Base-by-base conservation (phyloP, 768 basidiomycete species). In the Coprinellus micaceus region DNA sequence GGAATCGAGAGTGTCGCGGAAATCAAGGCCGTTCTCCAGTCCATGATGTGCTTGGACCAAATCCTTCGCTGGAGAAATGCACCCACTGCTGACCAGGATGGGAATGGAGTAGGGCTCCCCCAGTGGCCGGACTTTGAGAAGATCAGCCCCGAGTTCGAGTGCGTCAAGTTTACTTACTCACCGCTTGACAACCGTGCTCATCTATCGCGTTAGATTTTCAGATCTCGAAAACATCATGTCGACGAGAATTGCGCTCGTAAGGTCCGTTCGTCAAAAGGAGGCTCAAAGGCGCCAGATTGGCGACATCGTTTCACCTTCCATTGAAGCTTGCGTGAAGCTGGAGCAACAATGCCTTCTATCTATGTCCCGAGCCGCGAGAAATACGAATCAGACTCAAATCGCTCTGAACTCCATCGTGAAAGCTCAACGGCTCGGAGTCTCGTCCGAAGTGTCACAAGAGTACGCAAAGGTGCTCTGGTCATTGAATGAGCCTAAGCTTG, bases 391-490 rank as follows among this genome's bases (percentile, higher is more conserved):
- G 48, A 69, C 82, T 15, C 94, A 97, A 64, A 81, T 94, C 33
- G 91, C 96, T 0, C 71, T 97, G 25, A 98, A 96, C 64, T 85
- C 94, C 4, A 77, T 95, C 36, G 77, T 91, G 28, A 81, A 83
- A 25, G 91, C 93, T 0, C 88, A 89, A 65, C 75, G 72, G 36
- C 70, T 94, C 4, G 83, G 83, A 57, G 64, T 78, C 0, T 73
- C 71, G 15, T 75, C 82, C 3, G 76, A 80, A 26, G 82, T 89
- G 22, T 82, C 85, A 0, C 79, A 86, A 63, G 95, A 97, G 66
- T 93, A 92, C 62, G 88, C 96, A 15, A 83, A 86, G 57, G 94
- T 98, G 17, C 77, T 98, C 6, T 98, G 96, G 93, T 70, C 82
- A 10, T 88, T 91, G 58, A 84, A 83, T 43, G 96, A 99, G 66